phyloP scores from a whole-genome alignment of 108 stramenopile genomes.

The Cylindrotheca closterium region DNA sequence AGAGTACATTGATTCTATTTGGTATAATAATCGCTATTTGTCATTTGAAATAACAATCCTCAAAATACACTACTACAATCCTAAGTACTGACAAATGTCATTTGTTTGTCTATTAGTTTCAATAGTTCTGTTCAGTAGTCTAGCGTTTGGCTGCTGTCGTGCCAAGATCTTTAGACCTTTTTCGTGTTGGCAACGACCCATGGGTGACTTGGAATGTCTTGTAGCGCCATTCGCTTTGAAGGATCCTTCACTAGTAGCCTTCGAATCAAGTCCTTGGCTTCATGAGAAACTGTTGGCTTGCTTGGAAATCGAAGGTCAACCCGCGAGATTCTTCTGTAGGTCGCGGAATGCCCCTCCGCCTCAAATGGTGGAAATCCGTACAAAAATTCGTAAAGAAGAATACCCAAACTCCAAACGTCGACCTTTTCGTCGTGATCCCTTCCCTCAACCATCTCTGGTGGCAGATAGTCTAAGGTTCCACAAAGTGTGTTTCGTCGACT shows the following conservation, averaged over 20 bases:
- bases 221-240: constrained; percentile 71
- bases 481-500: constrained; percentile 93
- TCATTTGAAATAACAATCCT: too few species aligned
- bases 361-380: constrained; percentile 96
- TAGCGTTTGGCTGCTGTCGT: too few species aligned
- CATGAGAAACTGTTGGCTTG: constrained; percentile 66
- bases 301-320: constrained; percentile 94
- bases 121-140: too few species aligned
- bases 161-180: too few species aligned
- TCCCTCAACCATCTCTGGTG: constrained; percentile 99
- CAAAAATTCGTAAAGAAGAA: constrained; percentile 95
- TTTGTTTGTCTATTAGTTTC: too few species aligned
- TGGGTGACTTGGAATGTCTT: constrained; percentile 87
- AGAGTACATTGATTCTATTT: too few species aligned
- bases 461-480: constrained; percentile 97
- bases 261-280: constrained; percentile 93
- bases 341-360: constrained; percentile 90
- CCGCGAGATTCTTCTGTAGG: constrained; percentile 90
- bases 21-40: too few species aligned
- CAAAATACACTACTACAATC: too few species aligned
- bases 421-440: constrained; percentile 86
- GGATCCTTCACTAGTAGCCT: constrained; percentile 93
- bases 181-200: too few species aligned
- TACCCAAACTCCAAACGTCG: constrained; percentile 94
- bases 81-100: too few species aligned